These are phyloP conservation scores for Pleurotus platypus DNA, from an alignment of 768 basidiomycete genomes.

Conservation along the genomic window DNA sequence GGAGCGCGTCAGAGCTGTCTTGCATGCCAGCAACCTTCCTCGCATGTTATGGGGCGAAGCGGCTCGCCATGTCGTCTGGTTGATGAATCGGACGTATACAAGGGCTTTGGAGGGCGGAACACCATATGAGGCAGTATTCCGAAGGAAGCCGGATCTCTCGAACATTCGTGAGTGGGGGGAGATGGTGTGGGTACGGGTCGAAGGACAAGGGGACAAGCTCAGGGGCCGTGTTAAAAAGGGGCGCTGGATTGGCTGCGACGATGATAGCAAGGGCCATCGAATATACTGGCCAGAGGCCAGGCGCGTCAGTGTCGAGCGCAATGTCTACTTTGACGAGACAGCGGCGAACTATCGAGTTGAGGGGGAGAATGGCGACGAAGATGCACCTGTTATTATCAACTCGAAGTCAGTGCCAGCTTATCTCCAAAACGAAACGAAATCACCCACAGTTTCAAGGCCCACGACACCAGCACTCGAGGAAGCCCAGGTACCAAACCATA, in stretches of 20 bases:
- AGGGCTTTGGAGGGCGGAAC: constrained; percentile 22
- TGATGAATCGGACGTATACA: constrained; percentile 27
- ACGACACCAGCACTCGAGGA: too few relatives aligned
- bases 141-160: constrained; percentile 26
- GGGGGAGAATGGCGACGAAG: constrained; percentile 20
- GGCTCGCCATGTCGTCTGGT: constrained; percentile 27
- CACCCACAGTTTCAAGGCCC: neutral
- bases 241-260: constrained; percentile 22
- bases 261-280: constrained; percentile 20
- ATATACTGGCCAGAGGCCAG: constrained; percentile 30
- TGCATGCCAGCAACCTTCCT: constrained; percentile 31
- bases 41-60: constrained; percentile 35
- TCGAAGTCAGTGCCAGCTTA: neutral
- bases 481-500: neutral
- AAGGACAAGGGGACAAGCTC: constrained; percentile 20
- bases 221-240: constrained; percentile 16
- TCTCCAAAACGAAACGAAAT: too few relatives aligned
- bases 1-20: constrained; percentile 28
- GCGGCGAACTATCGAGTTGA: constrained; percentile 15
- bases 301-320: constrained; percentile 24
- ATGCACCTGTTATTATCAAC: neutral
- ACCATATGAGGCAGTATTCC: constrained; percentile 22
- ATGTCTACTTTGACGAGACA: constrained; percentile 16
- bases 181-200: constrained; percentile 26
- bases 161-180: constrained; percentile 28